Conservation (phyloP, 441 rosid genomes). For the Euphorbia schlechtendalii region DNA sequence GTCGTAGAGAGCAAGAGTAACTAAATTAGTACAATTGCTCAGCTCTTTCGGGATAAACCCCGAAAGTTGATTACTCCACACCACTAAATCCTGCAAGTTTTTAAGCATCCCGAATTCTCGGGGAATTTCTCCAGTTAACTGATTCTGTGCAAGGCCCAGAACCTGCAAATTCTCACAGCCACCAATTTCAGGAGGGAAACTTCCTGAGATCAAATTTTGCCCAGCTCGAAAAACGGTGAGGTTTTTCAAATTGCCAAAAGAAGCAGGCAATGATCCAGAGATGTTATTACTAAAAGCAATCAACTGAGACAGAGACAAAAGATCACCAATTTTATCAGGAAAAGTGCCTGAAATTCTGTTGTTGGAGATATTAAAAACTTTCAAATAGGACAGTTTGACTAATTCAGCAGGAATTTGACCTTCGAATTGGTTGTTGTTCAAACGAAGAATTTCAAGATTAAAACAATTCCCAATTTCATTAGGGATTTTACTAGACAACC, state of each 20-base stretch:
- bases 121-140: conserved; percentile 59
- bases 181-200: conserved; percentile 64
- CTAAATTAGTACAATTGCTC: conserved; percentile 55
- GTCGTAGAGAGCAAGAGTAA: conserved; percentile 65
- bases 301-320: conserved; percentile 56
- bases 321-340: conserved; percentile 62
- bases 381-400: conserved; percentile 42
- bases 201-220: conserved; percentile 80
- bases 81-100: conserved; percentile 52
- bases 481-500: conserved; percentile 51
- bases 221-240: conserved; percentile 70
- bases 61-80: conserved; percentile 68
- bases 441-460: conserved; percentile 42
- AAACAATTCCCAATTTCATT: conserved; percentile 65
- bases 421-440: conserved; percentile 62
- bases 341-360: conserved; percentile 70
- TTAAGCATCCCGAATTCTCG: conserved; percentile 67
- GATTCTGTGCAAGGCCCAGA: conserved; percentile 91
- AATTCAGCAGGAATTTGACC: conserved; percentile 60
- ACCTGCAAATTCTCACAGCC: conserved; percentile 54
- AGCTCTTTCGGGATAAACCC: conserved; percentile 70
- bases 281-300: conserved; percentile 70
- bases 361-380: conserved; percentile 52
- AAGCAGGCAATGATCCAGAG: conserved; percentile 58
- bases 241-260: conserved; percentile 62